A percentile compares a stretch with the other conserved stretches of the same genome.
These are phyloP conservation scores for Rubus parviflorus DNA, from an alignment of 306 rosid species.

Conservation along the genomic window DNA sequence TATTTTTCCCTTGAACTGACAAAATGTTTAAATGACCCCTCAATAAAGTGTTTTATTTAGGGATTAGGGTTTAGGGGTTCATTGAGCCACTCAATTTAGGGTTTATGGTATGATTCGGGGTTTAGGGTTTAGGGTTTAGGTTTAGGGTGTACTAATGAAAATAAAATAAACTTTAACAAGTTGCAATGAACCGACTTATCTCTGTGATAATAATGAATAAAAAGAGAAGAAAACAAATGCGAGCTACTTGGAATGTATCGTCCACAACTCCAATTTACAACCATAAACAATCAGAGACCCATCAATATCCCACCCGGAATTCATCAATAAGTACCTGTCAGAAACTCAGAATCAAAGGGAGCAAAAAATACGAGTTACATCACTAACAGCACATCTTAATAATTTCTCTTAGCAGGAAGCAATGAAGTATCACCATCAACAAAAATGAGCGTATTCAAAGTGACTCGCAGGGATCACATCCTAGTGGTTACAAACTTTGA, in stretches of 20 bases:
- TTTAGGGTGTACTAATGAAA: too few relatives aligned
- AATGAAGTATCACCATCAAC: neutral
- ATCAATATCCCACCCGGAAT: constrained; percentile 5
- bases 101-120: too few relatives aligned
- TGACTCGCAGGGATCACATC: neutral
- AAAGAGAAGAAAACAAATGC: neutral
- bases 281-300: neutral
- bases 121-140: too few relatives aligned
- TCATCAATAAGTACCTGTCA: constrained; percentile 3
- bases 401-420: constrained; percentile 11
- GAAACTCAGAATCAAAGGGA: neutral
- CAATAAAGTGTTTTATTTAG: too few relatives aligned
- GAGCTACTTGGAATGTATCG: neutral
- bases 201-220: neutral
- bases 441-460: constrained; percentile 2
- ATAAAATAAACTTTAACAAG: neutral
- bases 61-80: too few relatives aligned
- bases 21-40: too few relatives aligned
- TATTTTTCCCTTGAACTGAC: too few relatives aligned
- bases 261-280: constrained; percentile 19
- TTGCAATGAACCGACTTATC: neutral
- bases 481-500: neutral
- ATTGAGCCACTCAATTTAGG: too few relatives aligned
- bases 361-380: neutral
- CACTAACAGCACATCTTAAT: neutral